phyloP scores from a whole-genome alignment of 345 rosid species.

The Pugionium cornutum region DNA sequence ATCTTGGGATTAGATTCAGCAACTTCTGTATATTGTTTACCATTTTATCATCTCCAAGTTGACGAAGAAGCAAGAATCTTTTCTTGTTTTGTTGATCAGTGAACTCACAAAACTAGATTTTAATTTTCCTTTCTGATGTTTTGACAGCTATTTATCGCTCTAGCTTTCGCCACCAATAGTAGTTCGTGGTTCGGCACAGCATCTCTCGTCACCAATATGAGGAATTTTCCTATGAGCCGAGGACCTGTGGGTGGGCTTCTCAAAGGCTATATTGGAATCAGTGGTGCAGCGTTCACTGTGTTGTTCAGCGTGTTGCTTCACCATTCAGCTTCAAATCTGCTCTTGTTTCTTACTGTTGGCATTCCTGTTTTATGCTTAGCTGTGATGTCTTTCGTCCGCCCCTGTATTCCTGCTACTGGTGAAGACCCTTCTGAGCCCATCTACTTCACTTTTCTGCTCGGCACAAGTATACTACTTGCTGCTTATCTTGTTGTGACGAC shows the following conservation, averaged over 20 bases:
- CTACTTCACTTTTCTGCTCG: constrained; percentile 74
- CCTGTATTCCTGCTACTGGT: constrained; percentile 82
- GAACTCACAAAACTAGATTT: background rate
- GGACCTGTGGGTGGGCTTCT: constrained; percentile 76
- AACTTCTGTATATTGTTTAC: background rate
- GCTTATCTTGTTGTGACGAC: constrained; percentile 63
- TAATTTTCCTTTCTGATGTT: background rate
- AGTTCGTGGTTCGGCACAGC: constrained; percentile 80
- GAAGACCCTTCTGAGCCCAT: constrained; percentile 78
- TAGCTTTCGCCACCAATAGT: constrained; percentile 70
- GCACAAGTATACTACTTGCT: constrained; percentile 62
- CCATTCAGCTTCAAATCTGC: constrained; percentile 59
- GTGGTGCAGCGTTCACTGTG: constrained; percentile 78
- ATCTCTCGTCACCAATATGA: constrained; percentile 79
- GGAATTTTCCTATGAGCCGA: constrained; percentile 71
- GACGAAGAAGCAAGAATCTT: too few species aligned
- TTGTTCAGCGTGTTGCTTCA: constrained; percentile 61
- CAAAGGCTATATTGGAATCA: constrained; percentile 79
- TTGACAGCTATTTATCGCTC: constrained; percentile 77
- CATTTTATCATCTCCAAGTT: background rate
- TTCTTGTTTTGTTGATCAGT: background rate
- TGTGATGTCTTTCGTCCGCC: constrained; percentile 72
- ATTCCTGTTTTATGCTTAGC: constrained; percentile 67
- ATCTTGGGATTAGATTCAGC: too few species aligned
- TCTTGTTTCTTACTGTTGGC: constrained; percentile 70